These are phyloP conservation scores for Cutaneotrichosporon sp. DNA, from an alignment of 1,284 basidiomycete species.

Conservation along the genomic window DNA sequence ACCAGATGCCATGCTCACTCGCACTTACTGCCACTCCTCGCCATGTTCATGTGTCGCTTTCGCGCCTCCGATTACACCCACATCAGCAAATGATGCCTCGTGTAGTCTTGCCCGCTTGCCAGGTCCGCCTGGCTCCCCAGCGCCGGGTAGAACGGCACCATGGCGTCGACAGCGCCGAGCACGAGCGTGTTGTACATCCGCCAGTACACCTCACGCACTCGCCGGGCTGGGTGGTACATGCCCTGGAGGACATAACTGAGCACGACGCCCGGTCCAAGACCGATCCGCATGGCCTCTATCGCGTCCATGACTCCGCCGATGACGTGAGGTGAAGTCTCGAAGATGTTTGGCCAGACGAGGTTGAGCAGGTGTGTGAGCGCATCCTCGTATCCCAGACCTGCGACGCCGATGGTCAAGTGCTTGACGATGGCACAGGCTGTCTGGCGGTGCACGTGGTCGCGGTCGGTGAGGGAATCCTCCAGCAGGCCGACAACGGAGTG, in stretches of 20 bases:
- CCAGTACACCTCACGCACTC: slow-evolving; percentile 95
- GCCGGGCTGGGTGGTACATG: slow-evolving; percentile 89
- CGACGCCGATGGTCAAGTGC: slow-evolving; percentile 93
- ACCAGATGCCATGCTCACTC: too few relatives aligned
- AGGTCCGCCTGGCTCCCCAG: slow-evolving; percentile 79
- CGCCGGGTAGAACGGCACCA: slow-evolving; percentile 94
- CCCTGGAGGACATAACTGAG: slow-evolving; percentile 76
- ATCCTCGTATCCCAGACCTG: slow-evolving; percentile 95
- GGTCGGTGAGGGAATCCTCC: slow-evolving; percentile 95
- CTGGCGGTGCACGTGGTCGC: slow-evolving; percentile 96
- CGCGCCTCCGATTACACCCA: slow-evolving; percentile 32
- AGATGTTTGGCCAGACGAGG: slow-evolving; percentile 98
- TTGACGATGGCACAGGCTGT: slow-evolving; percentile 99
- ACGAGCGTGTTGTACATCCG: slow-evolving; percentile 81
- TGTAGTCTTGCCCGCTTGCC: slow-evolving; percentile 68
- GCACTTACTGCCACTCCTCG: too few relatives aligned
- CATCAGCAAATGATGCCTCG: slow-evolving; percentile 70
- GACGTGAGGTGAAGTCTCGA: slow-evolving; percentile 96
- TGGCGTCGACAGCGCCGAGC: slow-evolving; percentile 77
- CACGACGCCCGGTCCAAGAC: slow-evolving; percentile 87
- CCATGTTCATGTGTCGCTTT: too few relatives aligned
- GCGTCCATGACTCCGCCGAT: slow-evolving; percentile 96
- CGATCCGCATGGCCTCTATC: slow-evolving; percentile 93
- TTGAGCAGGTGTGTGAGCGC: slow-evolving; percentile 97
- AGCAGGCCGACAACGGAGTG: slow-evolving; percentile 96